These are phyloP conservation scores for Erysimum pusillum DNA, from an alignment of 441 rosid genomes.

Conservation along the genomic window DNA sequence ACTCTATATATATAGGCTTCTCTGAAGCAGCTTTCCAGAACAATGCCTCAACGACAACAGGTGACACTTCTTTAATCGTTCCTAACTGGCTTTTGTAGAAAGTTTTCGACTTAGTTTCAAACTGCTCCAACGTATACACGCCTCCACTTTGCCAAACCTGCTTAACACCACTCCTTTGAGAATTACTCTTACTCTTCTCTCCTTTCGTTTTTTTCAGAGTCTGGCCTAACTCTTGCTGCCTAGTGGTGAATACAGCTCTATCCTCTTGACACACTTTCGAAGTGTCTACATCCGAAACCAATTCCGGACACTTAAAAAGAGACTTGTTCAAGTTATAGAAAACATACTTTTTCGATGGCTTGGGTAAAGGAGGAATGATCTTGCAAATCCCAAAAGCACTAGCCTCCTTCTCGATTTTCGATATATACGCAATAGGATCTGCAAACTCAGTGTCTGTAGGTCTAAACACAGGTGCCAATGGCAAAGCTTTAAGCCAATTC, in stretches of 20 bases:
- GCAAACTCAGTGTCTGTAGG: slow-evolving; percentile 99
- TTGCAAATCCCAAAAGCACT: slow-evolving; percentile 96
- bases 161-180: slow-evolving; percentile 60
- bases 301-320: slow-evolving; percentile 78
- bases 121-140: slow-evolving; percentile 92
- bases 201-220: slow-evolving; percentile 67
- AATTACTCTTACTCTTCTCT: slow-evolving; percentile 43
- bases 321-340: slow-evolving; percentile 84
- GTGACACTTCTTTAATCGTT: slow-evolving; percentile 71
- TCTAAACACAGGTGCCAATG: slow-evolving; percentile 90
- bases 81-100: slow-evolving; percentile 77
- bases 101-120: slow-evolving; percentile 85
- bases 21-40: slow-evolving; percentile 94
- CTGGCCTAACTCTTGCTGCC: slow-evolving; percentile 96
- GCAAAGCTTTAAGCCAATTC: slow-evolving; percentile 87
- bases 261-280: slow-evolving; percentile 53
- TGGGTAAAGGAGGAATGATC: slow-evolving; percentile 95
- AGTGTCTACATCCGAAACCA: slow-evolving; percentile 56
- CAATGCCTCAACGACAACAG: slow-evolving; percentile 79
- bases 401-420: slow-evolving; percentile 96
- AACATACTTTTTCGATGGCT: slow-evolving; percentile 88
- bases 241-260: slow-evolving; percentile 92
- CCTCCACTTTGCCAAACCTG: slow-evolving; percentile 99
- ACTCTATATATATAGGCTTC: slow-evolving; percentile 88
- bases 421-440: slow-evolving; percentile 97